phyloP scores from a whole-genome alignment of 306 rosid genomes.

The Prunus mira region DNA sequence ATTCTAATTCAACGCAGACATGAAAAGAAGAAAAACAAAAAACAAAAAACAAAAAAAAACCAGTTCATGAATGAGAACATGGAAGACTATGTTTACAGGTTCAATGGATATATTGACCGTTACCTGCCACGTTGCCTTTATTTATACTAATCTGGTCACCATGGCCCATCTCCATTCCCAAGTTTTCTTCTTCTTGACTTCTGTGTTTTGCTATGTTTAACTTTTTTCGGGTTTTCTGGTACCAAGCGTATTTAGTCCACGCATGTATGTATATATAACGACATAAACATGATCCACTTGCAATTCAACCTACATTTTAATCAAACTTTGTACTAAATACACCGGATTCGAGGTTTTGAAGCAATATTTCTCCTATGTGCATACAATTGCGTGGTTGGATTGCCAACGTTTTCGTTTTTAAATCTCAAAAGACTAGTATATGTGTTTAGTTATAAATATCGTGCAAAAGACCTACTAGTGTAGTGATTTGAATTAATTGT shows the following conservation, averaged over 20 bases:
- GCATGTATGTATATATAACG: too few relatives aligned
- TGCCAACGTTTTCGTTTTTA: too few relatives aligned
- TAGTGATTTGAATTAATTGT: too few relatives aligned
- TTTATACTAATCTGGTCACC: background rate
- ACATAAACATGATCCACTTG: background rate
- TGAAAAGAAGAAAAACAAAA: too few relatives aligned
- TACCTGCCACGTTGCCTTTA: background rate
- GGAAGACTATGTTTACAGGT: conserved; percentile 15
- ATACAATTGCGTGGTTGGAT: too few relatives aligned
- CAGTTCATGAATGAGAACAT: conserved; percentile 16
- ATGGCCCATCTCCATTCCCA: background rate
- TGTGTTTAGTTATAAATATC: too few relatives aligned
- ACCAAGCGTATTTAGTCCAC: too few relatives aligned
- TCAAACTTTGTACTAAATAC: background rate
- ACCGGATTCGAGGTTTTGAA: background rate
- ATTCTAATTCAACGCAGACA: background rate
- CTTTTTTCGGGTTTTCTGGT: background rate
- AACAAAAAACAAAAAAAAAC: too few relatives aligned
- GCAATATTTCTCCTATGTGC: too few relatives aligned
- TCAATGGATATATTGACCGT: conserved; percentile 23
- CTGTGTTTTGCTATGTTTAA: background rate
- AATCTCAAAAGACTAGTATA: background rate
- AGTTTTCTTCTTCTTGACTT: background rate
- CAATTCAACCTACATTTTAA: background rate
- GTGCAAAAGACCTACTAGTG: too few relatives aligned